phyloP scores from a whole-genome alignment of 148 eudicot genomes.

The Dianthus caryophyllus region DNA sequence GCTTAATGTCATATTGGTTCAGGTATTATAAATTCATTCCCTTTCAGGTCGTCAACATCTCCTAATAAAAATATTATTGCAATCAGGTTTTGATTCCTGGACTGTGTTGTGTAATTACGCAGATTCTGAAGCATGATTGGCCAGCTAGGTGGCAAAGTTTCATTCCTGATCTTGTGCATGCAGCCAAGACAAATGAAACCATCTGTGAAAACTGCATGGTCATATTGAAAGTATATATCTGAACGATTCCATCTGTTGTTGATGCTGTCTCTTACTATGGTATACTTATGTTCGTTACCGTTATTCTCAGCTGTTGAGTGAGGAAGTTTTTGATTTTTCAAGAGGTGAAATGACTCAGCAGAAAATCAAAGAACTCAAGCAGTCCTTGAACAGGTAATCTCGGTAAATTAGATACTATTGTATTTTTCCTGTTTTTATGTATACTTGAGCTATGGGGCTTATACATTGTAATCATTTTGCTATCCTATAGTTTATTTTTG shows the following conservation, averaged over 20 bases:
- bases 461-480: not conserved
- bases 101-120: constrained; percentile 13
- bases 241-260: not conserved
- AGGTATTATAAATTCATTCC: constrained; percentile 38
- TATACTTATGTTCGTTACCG: constrained; percentile 9
- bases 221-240: constrained; percentile 63
- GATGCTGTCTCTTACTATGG: constrained; percentile 9
- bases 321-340: constrained; percentile 97
- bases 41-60: not conserved
- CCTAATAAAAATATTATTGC: not conserved
- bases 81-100: not conserved
- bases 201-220: constrained; percentile 99
- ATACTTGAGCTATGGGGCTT: not conserved
- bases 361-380: constrained; percentile 93
- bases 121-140: constrained; percentile 99
- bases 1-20: constrained; percentile 83
- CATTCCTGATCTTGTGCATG: constrained; percentile 89
- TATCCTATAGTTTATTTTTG: not conserved
- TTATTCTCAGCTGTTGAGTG: constrained; percentile 74
- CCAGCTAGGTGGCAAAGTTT: constrained; percentile 92
- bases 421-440: not conserved
- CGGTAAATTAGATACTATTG: not conserved
- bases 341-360: constrained; percentile 99
- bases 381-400: constrained; percentile 86
- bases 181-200: constrained; percentile 95